phyloP scores from a whole-genome alignment of 2,329 filamentous ascomycete genomes.

The Cladophialophora immunda region DNA sequence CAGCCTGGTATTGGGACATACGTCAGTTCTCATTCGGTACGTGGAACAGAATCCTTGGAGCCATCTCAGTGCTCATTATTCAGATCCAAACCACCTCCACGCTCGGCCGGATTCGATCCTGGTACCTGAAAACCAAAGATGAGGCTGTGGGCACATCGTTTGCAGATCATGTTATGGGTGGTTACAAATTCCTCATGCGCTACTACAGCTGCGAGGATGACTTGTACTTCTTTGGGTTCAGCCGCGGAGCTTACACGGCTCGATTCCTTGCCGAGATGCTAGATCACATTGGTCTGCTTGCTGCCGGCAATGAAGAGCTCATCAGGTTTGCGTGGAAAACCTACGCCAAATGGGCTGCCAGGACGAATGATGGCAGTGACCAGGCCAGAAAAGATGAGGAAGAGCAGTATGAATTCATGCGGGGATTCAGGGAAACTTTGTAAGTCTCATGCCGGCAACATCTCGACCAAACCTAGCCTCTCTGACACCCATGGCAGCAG shows the following conservation, averaged over 20 bases:
- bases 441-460: conserved; percentile 44
- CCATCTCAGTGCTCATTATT: not conserved
- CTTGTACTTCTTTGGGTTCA: conserved; percentile 79
- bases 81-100: conserved; percentile 55
- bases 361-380: conserved; percentile 45
- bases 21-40: conserved; percentile 65
- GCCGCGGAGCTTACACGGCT: conserved; percentile 75
- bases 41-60: not conserved
- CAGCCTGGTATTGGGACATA: conserved; percentile 66
- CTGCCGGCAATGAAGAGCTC: conserved; percentile 86
- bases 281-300: conserved; percentile 80
- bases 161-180: conserved; percentile 82
- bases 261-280: conserved; percentile 84
- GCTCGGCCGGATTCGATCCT: conserved; percentile 58
- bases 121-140: conserved; percentile 71
- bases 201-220: conserved; percentile 69
- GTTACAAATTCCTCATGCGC: conserved; percentile 81
- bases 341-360: conserved; percentile 74
- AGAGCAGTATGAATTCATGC: conserved; percentile 78
- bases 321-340: conserved; percentile 84
- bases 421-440: conserved; percentile 82
- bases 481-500: conserved; percentile 43
- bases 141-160: conserved; percentile 82
- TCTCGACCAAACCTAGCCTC: too few species aligned
- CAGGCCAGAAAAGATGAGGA: conserved; percentile 59